Evolutionary conservation across 345 rosid genomes (phyloP), one percentile per base, ranked within the genome.

Genomic region (Hibiscus syriacus): DNA sequence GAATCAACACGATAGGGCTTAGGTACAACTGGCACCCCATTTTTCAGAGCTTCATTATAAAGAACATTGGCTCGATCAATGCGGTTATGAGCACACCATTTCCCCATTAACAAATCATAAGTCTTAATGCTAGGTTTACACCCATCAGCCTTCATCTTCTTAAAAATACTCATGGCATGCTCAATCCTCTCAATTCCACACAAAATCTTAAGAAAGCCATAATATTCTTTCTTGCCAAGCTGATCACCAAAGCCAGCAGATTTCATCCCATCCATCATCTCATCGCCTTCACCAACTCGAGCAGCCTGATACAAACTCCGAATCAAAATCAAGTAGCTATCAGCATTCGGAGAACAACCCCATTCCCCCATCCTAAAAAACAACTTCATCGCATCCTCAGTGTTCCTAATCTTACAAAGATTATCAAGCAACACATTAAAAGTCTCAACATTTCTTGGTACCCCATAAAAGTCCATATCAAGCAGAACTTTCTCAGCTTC

Each of bases 111-210:
- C 82, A 94, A 60, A 76, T 91, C 90, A 39, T 87, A 94, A 41
- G 90, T 89, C 82, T 86, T 83, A 57, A 87, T 71, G 65, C 92
- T 92, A 0, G 96, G 99, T 60, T 82, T 82, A 73, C 87, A 77
- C 16, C 90, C 84, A 76, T 82, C 86, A 0, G 76, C 84, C 76
- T 94, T 94, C 96, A 94, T 91, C 79, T 70, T 89, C 79, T 83
- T 79, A 67, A 89, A 94, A 70, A 94, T 85, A 62, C 55, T 77
- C 91, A 91, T 79, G 0, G 95, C 96, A 67, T 94, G 99, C 73
- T 94, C 95, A 80, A 87, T 67, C 85, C 99, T 89, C 87, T 94
- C 97, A 73, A 94, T 84, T 53, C 99, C 97, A 67, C 96, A 91
- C 76, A 94, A 71, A 63, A 89, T 82, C 79, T 84, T 89, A 76